Conservation (phyloP, 768 basidiomycete species). For the Saitozyma sp. region DNA sequence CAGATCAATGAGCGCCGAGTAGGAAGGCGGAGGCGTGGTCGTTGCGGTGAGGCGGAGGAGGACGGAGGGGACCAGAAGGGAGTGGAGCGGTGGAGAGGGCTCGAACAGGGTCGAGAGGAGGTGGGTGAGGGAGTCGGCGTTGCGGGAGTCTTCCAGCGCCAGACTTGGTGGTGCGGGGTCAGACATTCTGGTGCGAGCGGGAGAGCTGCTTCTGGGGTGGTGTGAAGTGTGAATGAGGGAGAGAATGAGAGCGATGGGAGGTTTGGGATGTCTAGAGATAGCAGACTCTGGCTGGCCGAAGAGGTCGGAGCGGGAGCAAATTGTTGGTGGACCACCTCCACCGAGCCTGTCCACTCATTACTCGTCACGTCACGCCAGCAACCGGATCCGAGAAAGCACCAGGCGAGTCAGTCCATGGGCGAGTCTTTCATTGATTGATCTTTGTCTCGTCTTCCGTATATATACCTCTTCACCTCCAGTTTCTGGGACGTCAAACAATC, state of each 20-base stretch:
- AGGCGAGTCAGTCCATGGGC: too few relatives aligned
- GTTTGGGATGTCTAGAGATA: background rate
- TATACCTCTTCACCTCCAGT: too few relatives aligned
- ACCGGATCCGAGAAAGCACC: too few relatives aligned
- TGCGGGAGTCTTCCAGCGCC: background rate
- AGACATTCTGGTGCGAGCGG: background rate
- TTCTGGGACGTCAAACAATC: constrained; percentile 1
- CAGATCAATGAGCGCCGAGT: constrained; percentile 17
- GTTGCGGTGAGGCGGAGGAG: constrained; percentile 14
- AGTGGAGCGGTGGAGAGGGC: constrained; percentile 62
- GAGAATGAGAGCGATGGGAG: background rate
- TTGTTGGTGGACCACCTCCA: constrained; percentile 1
- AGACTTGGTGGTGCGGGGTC: background rate
- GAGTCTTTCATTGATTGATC: background rate
- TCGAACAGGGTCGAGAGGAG: constrained; percentile 63
- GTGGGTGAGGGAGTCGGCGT: constrained; percentile 11
- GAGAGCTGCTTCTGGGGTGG: background rate
- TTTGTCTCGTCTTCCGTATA: too few relatives aligned
- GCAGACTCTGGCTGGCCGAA: background rate
- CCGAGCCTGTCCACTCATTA: background rate
- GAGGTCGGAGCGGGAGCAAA: background rate
- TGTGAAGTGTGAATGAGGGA: background rate
- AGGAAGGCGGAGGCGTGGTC: constrained; percentile 53
- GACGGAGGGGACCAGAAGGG: constrained; percentile 58
- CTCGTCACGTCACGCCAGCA: constrained; percentile 2